phyloP scores from a whole-genome alignment of 345 rosid genomes.

The Anastatica hierochuntica region DNA sequence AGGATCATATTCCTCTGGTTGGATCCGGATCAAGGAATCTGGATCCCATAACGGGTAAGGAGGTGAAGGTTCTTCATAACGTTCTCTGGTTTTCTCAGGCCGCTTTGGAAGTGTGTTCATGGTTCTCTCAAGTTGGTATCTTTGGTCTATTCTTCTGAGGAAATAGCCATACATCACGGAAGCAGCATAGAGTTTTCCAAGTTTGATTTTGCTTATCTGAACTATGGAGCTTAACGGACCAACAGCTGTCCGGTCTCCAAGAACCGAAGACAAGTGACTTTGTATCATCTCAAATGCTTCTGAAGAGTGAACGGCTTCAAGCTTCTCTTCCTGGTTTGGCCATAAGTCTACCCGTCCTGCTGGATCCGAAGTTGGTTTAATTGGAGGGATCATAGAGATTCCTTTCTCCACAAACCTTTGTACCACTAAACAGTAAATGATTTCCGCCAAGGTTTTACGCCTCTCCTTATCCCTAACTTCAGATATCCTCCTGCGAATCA shows the following conservation, averaged over 20 bases:
- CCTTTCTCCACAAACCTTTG: constrained; percentile 54
- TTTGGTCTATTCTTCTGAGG: constrained; percentile 78
- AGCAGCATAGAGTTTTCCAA: constrained; percentile 88
- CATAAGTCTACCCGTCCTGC: constrained; percentile 74
- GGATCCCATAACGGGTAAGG: constrained; percentile 59
- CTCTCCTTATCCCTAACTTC: constrained; percentile 78
- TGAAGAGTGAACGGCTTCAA: constrained; percentile 75
- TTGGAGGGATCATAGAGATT: constrained; percentile 72
- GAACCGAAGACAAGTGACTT: constrained; percentile 66
- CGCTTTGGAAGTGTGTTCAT: constrained; percentile 75
- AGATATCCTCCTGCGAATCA: constrained; percentile 61
- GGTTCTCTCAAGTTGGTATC: constrained; percentile 80
- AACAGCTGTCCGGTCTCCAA: constrained; percentile 53
- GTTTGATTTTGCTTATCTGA: constrained; percentile 81
- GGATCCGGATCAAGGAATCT: constrained; percentile 52
- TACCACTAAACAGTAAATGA: constrained; percentile 74
- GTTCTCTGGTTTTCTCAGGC: constrained; percentile 30
- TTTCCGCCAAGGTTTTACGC: constrained; percentile 56
- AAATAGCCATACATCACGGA: constrained; percentile 88
- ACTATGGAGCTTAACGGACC: constrained; percentile 62
- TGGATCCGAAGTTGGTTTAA: constrained; percentile 61
- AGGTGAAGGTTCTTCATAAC: constrained; percentile 38
- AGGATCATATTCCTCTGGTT: constrained; percentile 31
- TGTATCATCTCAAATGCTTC: constrained; percentile 96
- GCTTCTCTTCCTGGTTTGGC: constrained; percentile 86